Percentiles rank a stretch among this genome's conserved stretches.
phyloP scores from a whole-genome alignment of 352 stramenopile species.

The Pythium volutum region DNA sequence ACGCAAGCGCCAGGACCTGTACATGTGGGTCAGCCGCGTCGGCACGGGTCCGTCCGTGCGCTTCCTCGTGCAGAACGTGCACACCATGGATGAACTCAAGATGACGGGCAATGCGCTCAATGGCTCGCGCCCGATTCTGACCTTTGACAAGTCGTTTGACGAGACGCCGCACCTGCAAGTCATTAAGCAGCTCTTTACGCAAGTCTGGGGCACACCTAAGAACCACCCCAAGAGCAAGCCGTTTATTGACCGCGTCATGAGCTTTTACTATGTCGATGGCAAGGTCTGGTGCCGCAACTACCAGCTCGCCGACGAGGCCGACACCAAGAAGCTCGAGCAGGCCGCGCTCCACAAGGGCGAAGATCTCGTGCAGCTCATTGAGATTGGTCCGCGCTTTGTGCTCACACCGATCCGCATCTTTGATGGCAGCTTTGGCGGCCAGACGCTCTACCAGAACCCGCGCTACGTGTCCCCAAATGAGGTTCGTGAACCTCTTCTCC shows the following conservation, averaged over 20 bases:
- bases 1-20: conserved; percentile 97
- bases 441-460: conserved; percentile 98
- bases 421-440: conserved; percentile 96
- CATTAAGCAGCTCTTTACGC: conserved; percentile 96
- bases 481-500: conserved; percentile 39
- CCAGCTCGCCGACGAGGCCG: conserved; percentile 84
- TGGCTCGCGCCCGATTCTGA: conserved; percentile 96
- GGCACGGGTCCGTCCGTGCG: conserved; percentile 95
- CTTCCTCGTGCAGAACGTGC: conserved; percentile 99
- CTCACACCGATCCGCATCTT: conserved; percentile 99
- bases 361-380: conserved; percentile 94
- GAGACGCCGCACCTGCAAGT: conserved; percentile 90
- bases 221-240: conserved; percentile 99
- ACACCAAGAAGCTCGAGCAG: conserved; percentile 91
- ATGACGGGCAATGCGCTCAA: conserved; percentile 98
- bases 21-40: conserved; percentile 97
- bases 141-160: conserved; percentile 96
- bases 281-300: conserved; percentile 99
- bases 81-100: conserved; percentile 99
- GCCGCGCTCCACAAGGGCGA: conserved; percentile 79
- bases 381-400: conserved; percentile 99
- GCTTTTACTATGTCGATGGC: conserved; percentile 92
- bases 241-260: conserved; percentile 99
- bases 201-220: conserved; percentile 94
- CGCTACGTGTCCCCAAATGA: conserved; percentile 97